phyloP scores from a whole-genome alignment of 768 basidiomycete species.

The Xanthoconium stramineum region DNA sequence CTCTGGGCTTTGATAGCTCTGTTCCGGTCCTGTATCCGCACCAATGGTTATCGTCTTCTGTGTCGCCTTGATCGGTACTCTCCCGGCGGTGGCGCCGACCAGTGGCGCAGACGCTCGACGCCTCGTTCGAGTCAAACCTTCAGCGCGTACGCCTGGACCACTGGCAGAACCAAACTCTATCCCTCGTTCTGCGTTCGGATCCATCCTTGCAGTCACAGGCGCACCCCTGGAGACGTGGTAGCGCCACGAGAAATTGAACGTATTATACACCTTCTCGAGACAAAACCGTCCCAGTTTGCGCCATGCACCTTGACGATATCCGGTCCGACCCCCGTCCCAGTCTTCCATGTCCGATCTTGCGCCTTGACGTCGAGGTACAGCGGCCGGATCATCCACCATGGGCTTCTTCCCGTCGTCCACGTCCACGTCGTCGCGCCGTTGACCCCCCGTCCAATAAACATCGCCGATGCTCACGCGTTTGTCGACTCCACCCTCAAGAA shows the following conservation, averaged over 20 bases:
- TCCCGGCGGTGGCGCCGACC: slow-evolving; percentile 17
- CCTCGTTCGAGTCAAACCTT: neutral
- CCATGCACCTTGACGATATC: neutral
- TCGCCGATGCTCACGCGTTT: neutral
- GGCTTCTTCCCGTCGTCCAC: neutral
- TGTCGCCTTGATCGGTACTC: neutral
- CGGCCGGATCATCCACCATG: slow-evolving; percentile 17
- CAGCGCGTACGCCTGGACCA: neutral
- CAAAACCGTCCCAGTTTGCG: neutral
- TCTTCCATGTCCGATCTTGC: neutral
- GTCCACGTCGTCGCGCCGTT: neutral
- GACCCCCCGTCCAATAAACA: neutral
- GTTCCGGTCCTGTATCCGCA: neutral
- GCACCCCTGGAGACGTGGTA: neutral
- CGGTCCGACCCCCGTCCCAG: neutral
- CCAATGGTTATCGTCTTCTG: neutral
- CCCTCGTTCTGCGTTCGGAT: too few species aligned
- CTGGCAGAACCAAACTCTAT: too few species aligned
- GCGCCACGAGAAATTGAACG: slow-evolving; percentile 7
- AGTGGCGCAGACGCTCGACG: slow-evolving; percentile 3
- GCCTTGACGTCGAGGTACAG: neutral
- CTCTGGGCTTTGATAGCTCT: neutral
- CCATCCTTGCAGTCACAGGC: too few species aligned
- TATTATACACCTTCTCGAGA: slow-evolving; percentile 4
- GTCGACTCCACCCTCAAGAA: neutral